Evolutionary conservation across 257 asterid species (phyloP).

Genomic region (Vinca minor): DNA sequence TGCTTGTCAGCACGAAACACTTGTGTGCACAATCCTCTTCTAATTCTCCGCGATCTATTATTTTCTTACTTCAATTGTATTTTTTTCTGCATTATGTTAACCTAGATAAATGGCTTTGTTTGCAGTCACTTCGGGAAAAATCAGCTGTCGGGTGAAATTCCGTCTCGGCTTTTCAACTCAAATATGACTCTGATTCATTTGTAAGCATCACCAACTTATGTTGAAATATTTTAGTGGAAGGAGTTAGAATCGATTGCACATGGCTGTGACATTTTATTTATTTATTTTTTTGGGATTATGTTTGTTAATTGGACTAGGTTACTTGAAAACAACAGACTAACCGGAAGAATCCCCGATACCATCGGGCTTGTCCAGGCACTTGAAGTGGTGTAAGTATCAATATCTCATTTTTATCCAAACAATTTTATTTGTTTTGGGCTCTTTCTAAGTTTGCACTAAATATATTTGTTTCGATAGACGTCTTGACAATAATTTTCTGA

Average conservation of each 20-base stretch:
- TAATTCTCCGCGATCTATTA: not conserved
- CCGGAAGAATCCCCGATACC: conserved; percentile 62
- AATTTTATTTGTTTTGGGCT: not conserved
- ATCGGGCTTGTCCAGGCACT: conserved; percentile 46
- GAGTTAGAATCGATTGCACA: not conserved
- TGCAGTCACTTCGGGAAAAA: conserved; percentile 86
- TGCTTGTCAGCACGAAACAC: conserved; percentile 61
- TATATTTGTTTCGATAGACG: conserved; percentile 11
- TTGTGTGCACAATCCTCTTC: conserved; percentile 40
- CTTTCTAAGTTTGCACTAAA: not conserved
- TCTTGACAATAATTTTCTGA: conserved; percentile 21
- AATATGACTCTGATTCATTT: conserved; percentile 56
- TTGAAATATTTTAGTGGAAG: too few relatives aligned
- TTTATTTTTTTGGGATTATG: not conserved
- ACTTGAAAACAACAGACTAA: conserved; percentile 54
- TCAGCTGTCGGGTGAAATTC: conserved; percentile 62
- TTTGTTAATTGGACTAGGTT: conserved; percentile 43
- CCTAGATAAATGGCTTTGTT: conserved; percentile 3
- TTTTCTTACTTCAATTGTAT: not conserved
- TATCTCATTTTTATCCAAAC: conserved; percentile 27
- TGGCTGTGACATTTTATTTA: not conserved
- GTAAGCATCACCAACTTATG: too few relatives aligned
- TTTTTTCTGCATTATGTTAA: too few relatives aligned
- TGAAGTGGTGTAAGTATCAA: conserved; percentile 72
- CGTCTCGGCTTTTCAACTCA: conserved; percentile 54